These are phyloP conservation scores for Trichoderma pleuroti DNA, from an alignment of 2,329 filamentous ascomycete species.

Conservation along the genomic window DNA sequence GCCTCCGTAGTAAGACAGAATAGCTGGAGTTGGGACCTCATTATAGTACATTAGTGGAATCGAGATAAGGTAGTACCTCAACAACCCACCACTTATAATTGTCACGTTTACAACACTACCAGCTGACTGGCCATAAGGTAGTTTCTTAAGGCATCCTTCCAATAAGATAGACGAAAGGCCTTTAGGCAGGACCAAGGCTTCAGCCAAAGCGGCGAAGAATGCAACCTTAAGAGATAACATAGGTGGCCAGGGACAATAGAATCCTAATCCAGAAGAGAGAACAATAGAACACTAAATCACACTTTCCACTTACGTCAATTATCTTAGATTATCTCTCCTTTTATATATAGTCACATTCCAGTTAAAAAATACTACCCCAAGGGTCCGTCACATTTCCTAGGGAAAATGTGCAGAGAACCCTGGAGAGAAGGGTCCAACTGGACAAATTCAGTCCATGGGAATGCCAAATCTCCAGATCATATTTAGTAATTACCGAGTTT, in stretches of 20 bases:
- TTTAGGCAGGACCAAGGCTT: not conserved
- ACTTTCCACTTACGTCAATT: slow-evolving; percentile 6
- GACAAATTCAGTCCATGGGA: not conserved
- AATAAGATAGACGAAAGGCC: not conserved
- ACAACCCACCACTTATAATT: not conserved
- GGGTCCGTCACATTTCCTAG: not conserved
- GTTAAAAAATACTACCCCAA: not conserved
- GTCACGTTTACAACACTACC: not conserved
- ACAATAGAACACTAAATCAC: not conserved
- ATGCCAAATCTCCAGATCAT: not conserved
- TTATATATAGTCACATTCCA: not conserved
- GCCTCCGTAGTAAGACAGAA: not conserved
- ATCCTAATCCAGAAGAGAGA: not conserved
- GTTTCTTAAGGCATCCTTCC: not conserved
- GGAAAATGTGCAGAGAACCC: not conserved
- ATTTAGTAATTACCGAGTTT: not conserved
- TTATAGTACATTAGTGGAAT: not conserved
- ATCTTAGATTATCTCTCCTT: not conserved
- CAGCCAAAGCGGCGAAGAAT: not conserved
- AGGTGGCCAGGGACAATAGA: not conserved
- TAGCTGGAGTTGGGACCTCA: not conserved
- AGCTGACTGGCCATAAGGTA: not conserved
- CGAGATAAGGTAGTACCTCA: not conserved
- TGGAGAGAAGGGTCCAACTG: not conserved
- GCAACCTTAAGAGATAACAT: not conserved